Conservation (phyloP, 2,329 filamentous ascomycete species). For the Xylaria multiplex region DNA sequence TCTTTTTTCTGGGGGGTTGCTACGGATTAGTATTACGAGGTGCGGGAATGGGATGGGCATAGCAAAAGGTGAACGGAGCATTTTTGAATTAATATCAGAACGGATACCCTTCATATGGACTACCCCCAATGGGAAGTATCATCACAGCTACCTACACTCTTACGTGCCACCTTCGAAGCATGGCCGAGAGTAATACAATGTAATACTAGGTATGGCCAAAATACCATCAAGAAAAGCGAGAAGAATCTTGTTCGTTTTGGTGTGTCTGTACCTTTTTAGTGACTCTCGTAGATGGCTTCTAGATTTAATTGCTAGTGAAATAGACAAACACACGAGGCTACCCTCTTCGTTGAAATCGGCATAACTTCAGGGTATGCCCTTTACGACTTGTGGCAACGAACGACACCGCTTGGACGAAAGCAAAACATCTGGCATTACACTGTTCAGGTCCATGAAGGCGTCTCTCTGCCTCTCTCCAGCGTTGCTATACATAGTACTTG, state of each 20-base stretch:
- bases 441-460: not conserved
- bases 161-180: not conserved
- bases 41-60: conserved; percentile 16
- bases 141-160: conserved; percentile 8
- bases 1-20: not conserved
- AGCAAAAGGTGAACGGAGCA: conserved; percentile 19
- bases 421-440: not conserved
- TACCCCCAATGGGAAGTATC: conserved; percentile 3
- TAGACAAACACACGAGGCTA: not conserved
- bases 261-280: not conserved
- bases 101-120: conserved; percentile 25
- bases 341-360: not conserved
- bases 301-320: not conserved
- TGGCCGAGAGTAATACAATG: not conserved
- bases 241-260: not conserved
- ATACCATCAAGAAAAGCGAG: not conserved
- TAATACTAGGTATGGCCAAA: conserved; percentile 8
- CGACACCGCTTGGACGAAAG: not conserved
- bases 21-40: conserved; percentile 1
- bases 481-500: not conserved
- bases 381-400: not conserved
- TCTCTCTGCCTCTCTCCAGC: conserved; percentile 5
- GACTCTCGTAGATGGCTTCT: not conserved
- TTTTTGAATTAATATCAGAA: conserved; percentile 13
- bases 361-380: not conserved